phyloP scores from a whole-genome alignment of 176 grass and related monocot genomes.

The Secale cereale region DNA sequence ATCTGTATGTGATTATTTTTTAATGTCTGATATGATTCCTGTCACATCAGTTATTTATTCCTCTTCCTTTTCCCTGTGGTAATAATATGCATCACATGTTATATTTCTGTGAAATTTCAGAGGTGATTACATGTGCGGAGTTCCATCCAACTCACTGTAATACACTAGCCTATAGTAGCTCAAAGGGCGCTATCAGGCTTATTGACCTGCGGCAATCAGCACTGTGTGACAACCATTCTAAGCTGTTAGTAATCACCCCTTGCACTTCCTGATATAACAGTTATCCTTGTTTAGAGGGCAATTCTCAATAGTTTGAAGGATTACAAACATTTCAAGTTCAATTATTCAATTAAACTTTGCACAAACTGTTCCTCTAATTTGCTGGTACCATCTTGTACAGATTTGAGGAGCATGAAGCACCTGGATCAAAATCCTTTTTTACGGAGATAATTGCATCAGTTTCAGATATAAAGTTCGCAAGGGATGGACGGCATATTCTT shows the following conservation, averaged over 20 bases:
- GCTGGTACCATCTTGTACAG: constrained; percentile 30
- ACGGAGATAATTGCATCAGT: constrained; percentile 93
- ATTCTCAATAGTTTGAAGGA: neutral
- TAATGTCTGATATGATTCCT: constrained; percentile 13
- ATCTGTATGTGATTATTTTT: neutral
- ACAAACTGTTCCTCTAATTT: constrained; percentile 12
- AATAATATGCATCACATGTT: constrained; percentile 31
- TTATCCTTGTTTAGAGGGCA: constrained; percentile 28
- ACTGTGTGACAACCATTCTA: constrained; percentile 82
- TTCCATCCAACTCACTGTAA: constrained; percentile 90
- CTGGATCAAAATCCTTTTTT: constrained; percentile 80
- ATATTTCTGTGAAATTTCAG: constrained; percentile 57
- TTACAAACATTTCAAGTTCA: constrained; percentile 1
- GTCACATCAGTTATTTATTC: neutral
- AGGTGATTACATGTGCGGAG: constrained; percentile 94
- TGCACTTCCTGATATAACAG: constrained; percentile 33
- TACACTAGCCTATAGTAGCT: constrained; percentile 91
- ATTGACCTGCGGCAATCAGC: constrained; percentile 89
- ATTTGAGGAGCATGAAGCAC: constrained; percentile 77
- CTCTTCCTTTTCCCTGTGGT: neutral
- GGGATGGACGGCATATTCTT: constrained; percentile 76
- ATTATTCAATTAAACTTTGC: constrained; percentile 13
- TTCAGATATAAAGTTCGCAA: constrained; percentile 89
- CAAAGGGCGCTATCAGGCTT: constrained; percentile 90
- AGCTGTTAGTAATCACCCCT: constrained; percentile 58